Conservation (phyloP, 164 flowering plant genomes). For the Brasenia schreberi region DNA sequence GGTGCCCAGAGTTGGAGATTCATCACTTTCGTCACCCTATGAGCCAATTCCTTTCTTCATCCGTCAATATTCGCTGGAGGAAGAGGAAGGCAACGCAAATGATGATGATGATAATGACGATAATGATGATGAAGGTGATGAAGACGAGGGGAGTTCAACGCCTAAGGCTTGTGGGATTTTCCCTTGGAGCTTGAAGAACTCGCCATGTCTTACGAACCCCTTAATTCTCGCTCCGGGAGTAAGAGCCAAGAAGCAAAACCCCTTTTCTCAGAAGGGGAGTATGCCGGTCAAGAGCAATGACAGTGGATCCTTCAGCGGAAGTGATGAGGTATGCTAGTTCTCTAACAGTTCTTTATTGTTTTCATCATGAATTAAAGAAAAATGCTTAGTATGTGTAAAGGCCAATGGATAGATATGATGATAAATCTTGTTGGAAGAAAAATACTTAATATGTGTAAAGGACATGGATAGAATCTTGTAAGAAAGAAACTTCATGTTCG, state of each 20-base stretch:
- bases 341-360: not conserved
- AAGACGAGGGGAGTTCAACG: constrained; percentile 18
- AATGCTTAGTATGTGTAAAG: not conserved
- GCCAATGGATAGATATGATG: too few relatives aligned
- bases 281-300: constrained; percentile 12
- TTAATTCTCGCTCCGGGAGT: constrained; percentile 24
- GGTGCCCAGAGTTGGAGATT: constrained; percentile 9
- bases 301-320: constrained; percentile 12
- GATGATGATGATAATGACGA: constrained; percentile 15
- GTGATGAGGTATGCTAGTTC: constrained; percentile 25
- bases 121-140: constrained; percentile 29
- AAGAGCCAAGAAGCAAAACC: constrained; percentile 22
- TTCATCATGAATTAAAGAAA: not conserved
- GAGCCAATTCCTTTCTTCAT: constrained; percentile 17
- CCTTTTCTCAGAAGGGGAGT: constrained; percentile 10
- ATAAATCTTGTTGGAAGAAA: too few relatives aligned
- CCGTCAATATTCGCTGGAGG: constrained; percentile 15
- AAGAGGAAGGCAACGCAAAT: constrained; percentile 19
- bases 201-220: constrained; percentile 49
- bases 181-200: constrained; percentile 37
- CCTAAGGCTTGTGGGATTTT: constrained; percentile 66
- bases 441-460: too few relatives aligned
- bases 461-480: too few relatives aligned
- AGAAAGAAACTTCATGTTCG: too few relatives aligned
- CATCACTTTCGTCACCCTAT: constrained; percentile 12